Evolutionary conservation across 1,284 basidiomycete species (phyloP), one percentile per base, ranked within the genome.

Genomic region (Moesziomyces globuligerus): DNA sequence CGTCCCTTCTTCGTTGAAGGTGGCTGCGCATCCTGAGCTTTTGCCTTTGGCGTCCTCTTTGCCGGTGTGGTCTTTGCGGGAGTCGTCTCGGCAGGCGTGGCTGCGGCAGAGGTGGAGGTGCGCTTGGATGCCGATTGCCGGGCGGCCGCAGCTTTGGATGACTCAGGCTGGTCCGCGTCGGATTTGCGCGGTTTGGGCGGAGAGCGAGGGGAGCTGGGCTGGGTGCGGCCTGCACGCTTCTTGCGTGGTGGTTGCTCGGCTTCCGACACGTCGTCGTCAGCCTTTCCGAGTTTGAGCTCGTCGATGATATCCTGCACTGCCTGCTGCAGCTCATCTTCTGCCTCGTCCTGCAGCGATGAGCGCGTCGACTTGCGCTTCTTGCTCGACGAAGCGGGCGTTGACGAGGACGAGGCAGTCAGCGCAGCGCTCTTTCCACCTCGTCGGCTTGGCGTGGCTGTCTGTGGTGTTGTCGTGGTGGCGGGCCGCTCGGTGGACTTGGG

Each of bases 241-340:
- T 58, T 58, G n/a, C 44, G 50, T 23, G 62, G 55, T n/a, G 62
- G 55, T 34, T 53, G 55, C n/a, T 62, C 59, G 11, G 32, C 5
- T 26, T 56, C 59, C 8, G 50, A 54, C 9, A 13, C 26, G n/a
- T 54, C 42, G 15, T 25, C 15, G 11, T 42, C 46, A 1, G 37
- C 20, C 10, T 26, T 39, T 8, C 23, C 20, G 24, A 23, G 18
- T 20, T 8, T 13, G 26, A 50, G 34, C 3, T 65, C 55, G 32
- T 47, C 47, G 20, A 54, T 17, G 18, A 65, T 65, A n/a, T 46
- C 32, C 8, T 58, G 46, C 23, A 65, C 32, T 3, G 44, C 54
- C 13, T 29, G 41, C 29, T 36, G 21, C 18, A 48, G 32, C 1
- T 58, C 62, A 6, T 52, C 48, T 7, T 54, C 46, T 15, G 15